Base-by-base conservation (phyloP, 2,329 filamentous ascomycete species). In the Fusarium sp. region DNA sequence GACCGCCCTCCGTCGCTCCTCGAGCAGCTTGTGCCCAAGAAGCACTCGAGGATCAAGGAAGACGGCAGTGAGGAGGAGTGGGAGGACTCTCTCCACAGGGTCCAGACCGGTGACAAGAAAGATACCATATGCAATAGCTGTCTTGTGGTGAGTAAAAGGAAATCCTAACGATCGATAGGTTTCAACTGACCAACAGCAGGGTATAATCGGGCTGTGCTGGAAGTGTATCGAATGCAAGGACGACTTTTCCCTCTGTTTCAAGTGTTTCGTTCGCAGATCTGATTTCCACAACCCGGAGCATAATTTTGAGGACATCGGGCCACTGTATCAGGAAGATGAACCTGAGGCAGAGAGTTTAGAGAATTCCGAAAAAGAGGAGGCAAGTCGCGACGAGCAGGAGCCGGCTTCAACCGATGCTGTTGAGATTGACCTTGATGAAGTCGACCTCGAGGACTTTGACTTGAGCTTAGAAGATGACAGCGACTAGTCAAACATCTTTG, bases 81-180 rank as follows among this genome's bases (percentile, higher is more conserved):
- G 53, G 46, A 51, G 9, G 53, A 56, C 2, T 9, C 14, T 10
- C 33, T 41, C 5, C 53, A 50, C 17, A 56, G 28, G 15, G 11
- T 5, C n/a, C 43, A 52, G 32, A 7, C 5, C 4, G 46, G 46
- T 1, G 5, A 56, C 28, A 0, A 6, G 6, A 56, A 51, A 35
- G 1, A 3, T 1, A n/a, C 24, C 1, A 0, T 2, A 22, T 56
- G 54, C 5, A 15, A 52, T 10, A 56, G 54, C 22, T 56, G 54
- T 11, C 37, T 56, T 1, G 8, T 37, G n/a, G 54, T 56, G 6
- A 37, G 54, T 35, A 5, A 17, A 20, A 3, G 1, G 5, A 11
- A 7, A 11, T 1, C 9, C 10, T 30, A 6, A 14, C 14, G 2
- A 15, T 6, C 15, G 14, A 33, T 15, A 7, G 4, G 7, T 1